These are phyloP conservation scores for Phytophthora europaea DNA, from an alignment of 352 stramenopile species.

Conservation along the genomic window DNA sequence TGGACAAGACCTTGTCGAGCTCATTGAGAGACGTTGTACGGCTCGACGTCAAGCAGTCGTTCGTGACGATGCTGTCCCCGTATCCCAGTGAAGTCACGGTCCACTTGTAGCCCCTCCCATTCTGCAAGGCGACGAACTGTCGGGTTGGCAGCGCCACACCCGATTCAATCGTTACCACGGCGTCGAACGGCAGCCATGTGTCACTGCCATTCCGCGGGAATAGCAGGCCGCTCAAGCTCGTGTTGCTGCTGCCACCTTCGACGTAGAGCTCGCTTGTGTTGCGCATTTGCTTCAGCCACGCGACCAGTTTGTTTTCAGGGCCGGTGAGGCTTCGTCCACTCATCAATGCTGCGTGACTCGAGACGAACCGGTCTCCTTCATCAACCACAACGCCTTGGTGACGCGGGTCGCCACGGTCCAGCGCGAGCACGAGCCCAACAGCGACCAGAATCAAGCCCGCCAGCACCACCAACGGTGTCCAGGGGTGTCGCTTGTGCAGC, in stretches of 20 bases:
- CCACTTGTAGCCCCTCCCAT: constrained; percentile 44
- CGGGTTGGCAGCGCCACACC: constrained; percentile 11
- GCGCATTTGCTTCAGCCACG: constrained; percentile 29
- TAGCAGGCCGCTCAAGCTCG: constrained; percentile 28
- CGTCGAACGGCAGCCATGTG: constrained; percentile 26
- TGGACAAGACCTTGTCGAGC: constrained; percentile 22
- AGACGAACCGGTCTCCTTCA: constrained; percentile 14
- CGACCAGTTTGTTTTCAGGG: constrained; percentile 26
- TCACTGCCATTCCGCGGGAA: constrained; percentile 28
- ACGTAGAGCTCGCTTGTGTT: constrained; percentile 35
- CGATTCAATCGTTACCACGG: constrained; percentile 22
- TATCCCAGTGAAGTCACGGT: constrained; percentile 16
- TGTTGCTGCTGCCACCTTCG: constrained; percentile 25
- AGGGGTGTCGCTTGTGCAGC: constrained; percentile 1
- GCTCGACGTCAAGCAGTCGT: constrained; percentile 28
- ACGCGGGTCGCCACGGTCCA: constrained; percentile 18
- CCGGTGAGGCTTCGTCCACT: constrained; percentile 15
- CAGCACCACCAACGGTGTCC: constrained; percentile 22
- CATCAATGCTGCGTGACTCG: constrained; percentile 10
- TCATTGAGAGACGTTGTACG: constrained; percentile 7
- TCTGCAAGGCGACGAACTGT: constrained; percentile 27
- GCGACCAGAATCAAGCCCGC: constrained; percentile 25
- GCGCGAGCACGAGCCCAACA: constrained; percentile 29
- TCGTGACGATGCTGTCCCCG: constrained; percentile 27
- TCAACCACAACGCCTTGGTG: neutral